Base-by-base conservation (phyloP, 1,284 basidiomycete species). In the Marasmius oreades region DNA sequence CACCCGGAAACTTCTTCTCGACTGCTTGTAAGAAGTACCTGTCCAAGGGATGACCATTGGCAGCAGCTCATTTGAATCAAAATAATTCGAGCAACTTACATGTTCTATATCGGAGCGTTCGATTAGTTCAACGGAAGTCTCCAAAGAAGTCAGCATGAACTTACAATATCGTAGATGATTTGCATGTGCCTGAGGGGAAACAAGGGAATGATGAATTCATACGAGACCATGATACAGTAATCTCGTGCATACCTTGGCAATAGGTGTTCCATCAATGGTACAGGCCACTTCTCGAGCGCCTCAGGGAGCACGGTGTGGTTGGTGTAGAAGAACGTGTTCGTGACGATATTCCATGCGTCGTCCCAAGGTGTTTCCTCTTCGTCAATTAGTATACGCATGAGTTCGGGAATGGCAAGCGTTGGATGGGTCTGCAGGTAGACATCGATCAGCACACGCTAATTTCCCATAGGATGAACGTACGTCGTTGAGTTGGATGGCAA, bases 321-420 rank as follows among this genome's bases (percentile, higher is more conserved):
- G 18, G 94, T 96, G 77, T 93, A 97, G 70, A 92, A 93, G 76
- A 96, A 95, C 5, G 90, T 92, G 70, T 89, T 88, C 51, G 85
- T 92, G 43, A 88, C 85, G 63, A 97, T 92, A 26, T 80, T 73
- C 95, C 95, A 97, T 0, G 95, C 93, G 11, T 74, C 68, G 61
- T 85, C 82, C 86, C 92, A 97, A 1, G 77, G 67, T n/a, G 94
- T 67, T 39, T 94, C 90, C 70, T 97, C 94, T 51, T 97, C 94
- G 66, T 96, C 91, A 57, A 91, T 73, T 31, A 90, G 81, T 60
- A 97, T 85, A 51, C 94, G 86, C 90, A 95, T 93, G 48, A 97
- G 77, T 71, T 97, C 95, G n/a, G 91, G 91, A 64, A 97, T 92
- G 8, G 93, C 92, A 55, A 96, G 80, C 5, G 93, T 95, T 0